Evolutionary conservation across 108 stramenopile genomes (phyloP).

Genomic region (Thalassiosira profunda): DNA sequence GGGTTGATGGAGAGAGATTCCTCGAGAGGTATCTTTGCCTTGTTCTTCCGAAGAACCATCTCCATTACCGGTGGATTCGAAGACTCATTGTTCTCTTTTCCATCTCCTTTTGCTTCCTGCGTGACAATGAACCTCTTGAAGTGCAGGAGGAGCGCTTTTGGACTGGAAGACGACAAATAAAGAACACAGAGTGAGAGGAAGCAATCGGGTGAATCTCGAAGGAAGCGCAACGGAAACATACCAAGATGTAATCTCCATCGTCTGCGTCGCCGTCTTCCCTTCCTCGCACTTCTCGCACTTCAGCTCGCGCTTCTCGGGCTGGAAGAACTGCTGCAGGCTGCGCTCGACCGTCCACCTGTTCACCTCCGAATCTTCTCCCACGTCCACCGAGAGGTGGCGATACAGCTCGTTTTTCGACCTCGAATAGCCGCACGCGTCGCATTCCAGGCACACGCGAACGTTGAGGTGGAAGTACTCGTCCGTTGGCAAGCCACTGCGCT

Average conservation of each 20-base stretch:
- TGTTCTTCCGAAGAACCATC: slow-evolving; percentile 64
- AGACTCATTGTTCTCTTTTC: slow-evolving; percentile 4
- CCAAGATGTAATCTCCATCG: slow-evolving; percentile 59
- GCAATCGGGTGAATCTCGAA: background rate
- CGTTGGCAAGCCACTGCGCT: slow-evolving; percentile 40
- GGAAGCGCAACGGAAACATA: slow-evolving; percentile 7
- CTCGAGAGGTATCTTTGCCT: slow-evolving; percentile 47
- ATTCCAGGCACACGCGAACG: slow-evolving; percentile 71
- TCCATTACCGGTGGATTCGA: slow-evolving; percentile 18
- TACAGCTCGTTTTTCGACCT: slow-evolving; percentile 82
- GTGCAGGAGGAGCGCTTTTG: slow-evolving; percentile 73
- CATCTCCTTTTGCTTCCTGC: slow-evolving; percentile 28
- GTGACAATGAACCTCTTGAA: slow-evolving; percentile 83
- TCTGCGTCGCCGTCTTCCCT: slow-evolving; percentile 67
- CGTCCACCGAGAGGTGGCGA: slow-evolving; percentile 74
- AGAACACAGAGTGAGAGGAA: background rate
- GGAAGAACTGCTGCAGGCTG: slow-evolving; percentile 70
- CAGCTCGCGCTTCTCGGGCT: slow-evolving; percentile 76
- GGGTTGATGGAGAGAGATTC: slow-evolving; percentile 35
- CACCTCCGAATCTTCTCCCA: slow-evolving; percentile 38
- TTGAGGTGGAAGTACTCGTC: slow-evolving; percentile 76
- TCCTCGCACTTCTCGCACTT: slow-evolving; percentile 87
- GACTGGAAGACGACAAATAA: slow-evolving; percentile 25
- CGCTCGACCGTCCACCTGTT: slow-evolving; percentile 55
- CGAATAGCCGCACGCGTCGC: slow-evolving; percentile 74